Evolutionary conservation across 23 red algal species (phyloP).

Genomic region (Chondrus crispus): DNA sequence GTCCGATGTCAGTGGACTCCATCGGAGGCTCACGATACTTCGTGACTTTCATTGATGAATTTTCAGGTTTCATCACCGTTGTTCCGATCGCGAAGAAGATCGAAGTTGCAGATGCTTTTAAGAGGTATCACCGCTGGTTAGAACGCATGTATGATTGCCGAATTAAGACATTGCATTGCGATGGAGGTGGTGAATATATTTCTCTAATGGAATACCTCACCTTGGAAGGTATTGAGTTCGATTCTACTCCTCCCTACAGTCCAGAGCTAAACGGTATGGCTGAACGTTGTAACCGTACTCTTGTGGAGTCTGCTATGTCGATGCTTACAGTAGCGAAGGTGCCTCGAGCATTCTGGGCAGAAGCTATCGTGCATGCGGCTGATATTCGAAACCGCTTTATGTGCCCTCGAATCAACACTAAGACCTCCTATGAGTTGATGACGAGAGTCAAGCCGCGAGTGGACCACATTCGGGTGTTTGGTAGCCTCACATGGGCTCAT

Average conservation of each 20-base stretch:
- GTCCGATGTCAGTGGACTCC: neutral
- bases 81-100: neutral
- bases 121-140: neutral
- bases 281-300: neutral
- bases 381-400: neutral
- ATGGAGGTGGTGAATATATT: neutral
- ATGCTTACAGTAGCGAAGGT: neutral
- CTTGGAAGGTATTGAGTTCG: neutral
- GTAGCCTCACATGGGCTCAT: slow-evolving; percentile 1
- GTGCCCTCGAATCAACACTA: neutral
- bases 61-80: neutral
- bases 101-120: neutral
- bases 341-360: neutral
- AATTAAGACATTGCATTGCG: neutral
- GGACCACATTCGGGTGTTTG: neutral
- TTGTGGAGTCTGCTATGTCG: neutral
- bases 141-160: neutral
- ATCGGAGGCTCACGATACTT: neutral
- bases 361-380: neutral
- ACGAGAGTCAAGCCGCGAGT: neutral
- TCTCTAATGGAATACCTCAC: neutral
- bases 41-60: neutral
- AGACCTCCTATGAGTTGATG: slow-evolving; percentile 19
- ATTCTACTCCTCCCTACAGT: neutral
- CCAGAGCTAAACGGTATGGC: neutral